Base-by-base conservation (phyloP, 1,284 basidiomycete species). In the Peniophora sp. region DNA sequence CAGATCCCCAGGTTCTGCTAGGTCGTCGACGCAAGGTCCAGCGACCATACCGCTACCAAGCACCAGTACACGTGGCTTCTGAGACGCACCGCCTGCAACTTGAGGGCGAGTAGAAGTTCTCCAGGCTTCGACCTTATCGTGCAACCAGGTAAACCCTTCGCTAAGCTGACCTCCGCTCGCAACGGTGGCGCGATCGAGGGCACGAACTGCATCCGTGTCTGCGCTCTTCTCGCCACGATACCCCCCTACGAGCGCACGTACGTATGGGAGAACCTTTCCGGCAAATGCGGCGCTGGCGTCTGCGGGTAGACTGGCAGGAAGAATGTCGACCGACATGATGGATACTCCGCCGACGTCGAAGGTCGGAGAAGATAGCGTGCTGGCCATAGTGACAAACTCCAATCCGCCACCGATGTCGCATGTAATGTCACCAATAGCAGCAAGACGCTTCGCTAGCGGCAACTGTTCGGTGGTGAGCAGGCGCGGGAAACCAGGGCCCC, bases 11-110 rank as follows among this genome's bases (percentile, higher is more conserved):
- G 58, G 73, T 65, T 61, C 78, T 69, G 48, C 56, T 12, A 95
- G 78, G 61, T 89, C 81, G 54, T 88, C 79, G 5, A 92, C 83
- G 8, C 86, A 86, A 11, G 92, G 92, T 2, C 85, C 84, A 12
- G 92, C 90, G 20, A 95, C 94, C 81, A 95, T 93, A 17, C 94
- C 95, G 50, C 88, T 91, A 10, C 94, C 94, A 3, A 97, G 75
- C 57, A 97, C 72, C 24, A 97, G 68, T 0, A 95, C 75, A 57
- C 74, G 81, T 68, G 85, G 88, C 71, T 83, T 83, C 63, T 59
- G 67, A 52, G 48, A 48, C 36, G 19, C 48, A 16, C 17, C 45
- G 2, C 50, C 50, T 6, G 45, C 43, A 16, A 12, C 36, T 16
- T 6, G 20, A 45, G 32, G 27, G n/a, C 39, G 47, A 3, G 50